Conservation (phyloP, 2,329 filamentous ascomycete species). For the Cephalotrichum gorgonifer region DNA sequence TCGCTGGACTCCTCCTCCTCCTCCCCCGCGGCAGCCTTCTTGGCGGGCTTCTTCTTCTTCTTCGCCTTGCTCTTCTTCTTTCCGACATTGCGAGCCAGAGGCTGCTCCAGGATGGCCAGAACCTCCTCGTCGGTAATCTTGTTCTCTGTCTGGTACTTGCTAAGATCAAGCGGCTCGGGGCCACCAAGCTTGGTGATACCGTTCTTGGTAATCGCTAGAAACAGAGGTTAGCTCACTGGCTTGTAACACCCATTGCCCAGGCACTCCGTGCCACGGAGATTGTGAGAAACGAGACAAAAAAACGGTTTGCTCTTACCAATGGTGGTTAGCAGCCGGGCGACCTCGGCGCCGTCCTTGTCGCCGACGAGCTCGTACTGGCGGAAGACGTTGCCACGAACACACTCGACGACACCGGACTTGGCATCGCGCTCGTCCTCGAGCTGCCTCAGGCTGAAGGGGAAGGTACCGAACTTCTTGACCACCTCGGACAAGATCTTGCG, state of each 20-base stretch:
- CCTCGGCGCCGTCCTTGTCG: slow-evolving; percentile 79
- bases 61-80: slow-evolving; percentile 90
- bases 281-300: not conserved
- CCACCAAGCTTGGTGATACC: slow-evolving; percentile 78
- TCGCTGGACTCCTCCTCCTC: slow-evolving; percentile 22
- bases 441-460: slow-evolving; percentile 96
- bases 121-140: slow-evolving; percentile 96
- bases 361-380: slow-evolving; percentile 94
- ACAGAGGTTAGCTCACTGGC: slow-evolving; percentile 6
- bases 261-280: not conserved
- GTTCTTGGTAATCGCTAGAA: slow-evolving; percentile 88
- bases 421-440: slow-evolving; percentile 92
- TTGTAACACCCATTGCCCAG: too few species aligned
- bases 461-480: slow-evolving; percentile 92
- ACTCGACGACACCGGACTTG: slow-evolving; percentile 93
- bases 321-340: slow-evolving; percentile 81
- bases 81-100: slow-evolving; percentile 75
- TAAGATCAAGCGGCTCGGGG: slow-evolving; percentile 64
- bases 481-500: slow-evolving; percentile 89
- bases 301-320: slow-evolving; percentile 55
- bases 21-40: slow-evolving; percentile 28
- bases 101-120: slow-evolving; percentile 86
- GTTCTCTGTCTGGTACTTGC: slow-evolving; percentile 87
- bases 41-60: slow-evolving; percentile 56
- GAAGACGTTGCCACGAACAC: slow-evolving; percentile 84